These are phyloP conservation scores for Funneliformis mosseae DNA, from an alignment of 192 early-diverging fungal genomes.

Conservation along the genomic window DNA sequence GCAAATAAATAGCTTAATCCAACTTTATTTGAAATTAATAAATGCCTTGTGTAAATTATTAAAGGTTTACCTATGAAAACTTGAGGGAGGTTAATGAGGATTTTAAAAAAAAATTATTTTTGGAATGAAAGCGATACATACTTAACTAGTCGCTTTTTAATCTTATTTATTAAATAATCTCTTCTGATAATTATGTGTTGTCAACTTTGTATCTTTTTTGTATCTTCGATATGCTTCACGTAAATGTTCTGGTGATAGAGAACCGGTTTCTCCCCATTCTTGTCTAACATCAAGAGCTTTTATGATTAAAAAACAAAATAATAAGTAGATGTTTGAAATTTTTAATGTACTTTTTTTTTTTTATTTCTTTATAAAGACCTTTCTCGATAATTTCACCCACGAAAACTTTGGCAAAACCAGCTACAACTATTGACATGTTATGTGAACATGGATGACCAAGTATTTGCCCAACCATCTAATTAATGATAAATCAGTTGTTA, in stretches of 20 bases:
- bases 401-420: constrained; percentile 90
- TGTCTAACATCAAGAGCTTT: constrained; percentile 76
- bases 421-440: constrained; percentile 79
- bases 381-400: constrained; percentile 88
- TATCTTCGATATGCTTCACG: constrained; percentile 83
- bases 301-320: not conserved
- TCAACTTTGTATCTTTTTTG: constrained; percentile 50
- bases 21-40: no score
- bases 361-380: constrained; percentile 41
- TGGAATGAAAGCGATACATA: no score
- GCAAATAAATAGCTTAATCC: no score
- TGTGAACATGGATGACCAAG: constrained; percentile 72
- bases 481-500: not conserved
- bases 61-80: no score
- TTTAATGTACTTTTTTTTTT: no score
- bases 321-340: not conserved
- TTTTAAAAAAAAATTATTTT: no score
- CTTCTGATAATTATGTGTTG: constrained; percentile 39
- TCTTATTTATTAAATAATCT: constrained; percentile 26
- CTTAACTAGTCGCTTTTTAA: no score
- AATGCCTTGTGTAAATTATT: no score
- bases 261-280: constrained; percentile 75
- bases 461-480: constrained; percentile 61
- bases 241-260: constrained; percentile 82
- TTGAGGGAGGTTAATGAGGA: no score